Conservation (phyloP, 73 alveolate species). For the Breviolum minutum region DNA sequence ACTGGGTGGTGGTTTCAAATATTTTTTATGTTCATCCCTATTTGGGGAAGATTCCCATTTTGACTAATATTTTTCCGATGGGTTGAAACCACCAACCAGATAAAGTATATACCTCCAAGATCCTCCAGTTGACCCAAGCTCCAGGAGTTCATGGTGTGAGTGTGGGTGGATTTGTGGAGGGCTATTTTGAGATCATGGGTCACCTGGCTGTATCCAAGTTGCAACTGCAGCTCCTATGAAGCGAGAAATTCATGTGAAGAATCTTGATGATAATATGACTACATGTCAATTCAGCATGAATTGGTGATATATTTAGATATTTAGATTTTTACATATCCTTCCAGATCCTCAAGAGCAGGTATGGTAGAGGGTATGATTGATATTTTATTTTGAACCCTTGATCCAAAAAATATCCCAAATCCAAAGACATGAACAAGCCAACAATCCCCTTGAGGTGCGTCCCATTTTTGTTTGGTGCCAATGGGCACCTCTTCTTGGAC, state of each 20-base stretch:
- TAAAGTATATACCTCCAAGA: background rate
- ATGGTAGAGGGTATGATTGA: no score
- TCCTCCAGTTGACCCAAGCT: background rate
- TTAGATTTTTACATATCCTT: background rate
- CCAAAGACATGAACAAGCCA: background rate
- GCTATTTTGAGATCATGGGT: slow-evolving; percentile 92
- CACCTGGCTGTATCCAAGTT: background rate
- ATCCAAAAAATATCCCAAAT: background rate
- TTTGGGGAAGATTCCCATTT: no score
- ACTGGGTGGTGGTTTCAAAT: no score
- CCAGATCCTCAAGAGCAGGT: no score
- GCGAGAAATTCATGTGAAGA: no score
- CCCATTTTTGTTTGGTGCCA: slow-evolving; percentile 86
- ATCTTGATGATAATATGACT: background rate
- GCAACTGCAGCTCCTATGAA: background rate
- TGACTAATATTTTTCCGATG: background rate
- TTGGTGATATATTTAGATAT: background rate
- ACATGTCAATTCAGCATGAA: background rate
- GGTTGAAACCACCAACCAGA: no score
- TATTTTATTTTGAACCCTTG: no score
- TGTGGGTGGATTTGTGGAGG: slow-evolving; percentile 94
- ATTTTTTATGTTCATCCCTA: no score
- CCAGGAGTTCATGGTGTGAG: slow-evolving; percentile 81
- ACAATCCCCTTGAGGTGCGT: slow-evolving; percentile 36
- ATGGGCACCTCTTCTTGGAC: slow-evolving; percentile 94